Conservation (phyloP, 2,329 filamentous ascomycete species). For the Penicillium sp. region DNA sequence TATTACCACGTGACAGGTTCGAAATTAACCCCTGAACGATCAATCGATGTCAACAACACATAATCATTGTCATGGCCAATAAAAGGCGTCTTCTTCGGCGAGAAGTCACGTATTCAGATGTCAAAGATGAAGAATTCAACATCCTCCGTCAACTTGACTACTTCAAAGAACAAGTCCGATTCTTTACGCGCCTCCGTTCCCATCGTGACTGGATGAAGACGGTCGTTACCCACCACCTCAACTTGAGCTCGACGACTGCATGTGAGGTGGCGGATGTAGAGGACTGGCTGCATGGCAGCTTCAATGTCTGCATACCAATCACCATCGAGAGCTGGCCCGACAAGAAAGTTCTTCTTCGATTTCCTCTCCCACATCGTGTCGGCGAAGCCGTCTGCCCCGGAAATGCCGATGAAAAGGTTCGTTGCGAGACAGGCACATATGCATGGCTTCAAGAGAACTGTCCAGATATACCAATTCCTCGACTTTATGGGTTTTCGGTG, state of each 20-base stretch:
- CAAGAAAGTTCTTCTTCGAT: conserved; percentile 21
- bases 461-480: conserved; percentile 10
- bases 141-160: conserved; percentile 22
- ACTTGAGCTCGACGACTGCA: neutral
- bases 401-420: conserved; percentile 41
- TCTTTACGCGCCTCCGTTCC: conserved; percentile 9
- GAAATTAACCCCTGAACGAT: no score
- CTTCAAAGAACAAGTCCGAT: conserved; percentile 10
- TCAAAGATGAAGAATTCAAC: conserved; percentile 17
- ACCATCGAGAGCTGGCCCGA: conserved; percentile 11
- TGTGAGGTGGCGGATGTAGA: conserved; percentile 1
- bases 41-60: no score
- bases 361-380: conserved; percentile 29
- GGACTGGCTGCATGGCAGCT: conserved; percentile 24
- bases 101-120: conserved; percentile 20
- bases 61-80: no score
- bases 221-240: conserved; percentile 25
- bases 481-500: conserved; percentile 11
- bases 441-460: conserved; percentile 36
- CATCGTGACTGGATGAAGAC: conserved; percentile 4
- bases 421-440: conserved; percentile 40
- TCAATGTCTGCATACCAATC: conserved; percentile 27
- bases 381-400: conserved; percentile 37
- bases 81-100: conserved; percentile 13
- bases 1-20: no score